phyloP scores from a whole-genome alignment of 83 land plant genomes.

The Diphasiastrum complanatum region DNA sequence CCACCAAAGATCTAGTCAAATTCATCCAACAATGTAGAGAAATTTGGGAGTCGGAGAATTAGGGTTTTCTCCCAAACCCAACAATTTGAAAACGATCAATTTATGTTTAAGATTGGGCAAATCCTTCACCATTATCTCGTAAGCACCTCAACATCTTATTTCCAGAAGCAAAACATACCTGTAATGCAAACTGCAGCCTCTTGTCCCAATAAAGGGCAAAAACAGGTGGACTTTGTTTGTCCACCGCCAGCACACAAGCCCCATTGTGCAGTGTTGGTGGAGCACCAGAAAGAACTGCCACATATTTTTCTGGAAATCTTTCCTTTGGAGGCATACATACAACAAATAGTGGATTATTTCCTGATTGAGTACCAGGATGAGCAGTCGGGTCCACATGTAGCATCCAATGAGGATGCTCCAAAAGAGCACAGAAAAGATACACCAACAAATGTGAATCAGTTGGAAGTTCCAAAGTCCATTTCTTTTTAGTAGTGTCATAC shows the following conservation, averaged over 20 bases:
- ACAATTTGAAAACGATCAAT: not conserved
- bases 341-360: constrained; percentile 84
- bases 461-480: constrained; percentile 76
- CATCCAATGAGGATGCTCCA: constrained; percentile 99
- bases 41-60: too few species aligned
- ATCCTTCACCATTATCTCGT: not conserved
- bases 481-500: constrained; percentile 56
- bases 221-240: constrained; percentile 77
- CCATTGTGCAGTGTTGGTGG: constrained; percentile 81
- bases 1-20: too few species aligned
- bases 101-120: not conserved
- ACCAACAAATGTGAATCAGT: constrained; percentile 86
- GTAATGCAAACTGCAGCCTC: constrained; percentile 83
- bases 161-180: constrained; percentile 44
- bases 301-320: constrained; percentile 88
- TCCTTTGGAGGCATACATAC: constrained; percentile 78
- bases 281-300: constrained; percentile 63
- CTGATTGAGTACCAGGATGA: constrained; percentile 76
- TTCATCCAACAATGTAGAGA: too few species aligned
- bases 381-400: constrained; percentile 75
- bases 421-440: constrained; percentile 85
- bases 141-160: not conserved
- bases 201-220: constrained; percentile 96
- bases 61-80: too few species aligned
- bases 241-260: constrained; percentile 66